Base-by-base conservation (phyloP, 495 filamentous ascomycete species). In the Gamarada debralockiae region DNA sequence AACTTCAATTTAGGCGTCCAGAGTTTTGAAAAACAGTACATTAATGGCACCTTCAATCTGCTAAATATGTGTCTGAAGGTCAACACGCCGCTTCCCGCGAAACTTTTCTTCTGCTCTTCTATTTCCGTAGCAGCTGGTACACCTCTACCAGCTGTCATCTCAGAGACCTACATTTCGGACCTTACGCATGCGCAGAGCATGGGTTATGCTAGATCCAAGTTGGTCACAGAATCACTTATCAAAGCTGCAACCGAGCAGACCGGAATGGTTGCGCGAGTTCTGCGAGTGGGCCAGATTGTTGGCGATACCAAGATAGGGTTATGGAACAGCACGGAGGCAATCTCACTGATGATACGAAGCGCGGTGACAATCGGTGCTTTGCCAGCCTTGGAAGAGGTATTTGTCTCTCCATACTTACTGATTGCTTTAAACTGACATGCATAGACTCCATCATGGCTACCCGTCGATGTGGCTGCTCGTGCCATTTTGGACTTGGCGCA, bases 241-340 rank as follows among this genome's bases (percentile, higher is more conserved):
- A 37, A 43, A 3, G 20, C 46, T 18, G 74, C 76, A 1, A 57
- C 60, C 15, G 21, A 57, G 22, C 50, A 50, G 18, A 66, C 65
- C 0, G 44, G 64, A 55, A 27, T 67, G 45, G 18, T 80, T 14
- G 52, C 66, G 0, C 70, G 71, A 15, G 65, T 80, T 3, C 62
- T 83, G 2, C 70, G 83, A 10, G 74, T 83, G 22, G 83, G 83
- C 0, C 83, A 86, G 55, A 67, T 87, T 13, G 68, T 74, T 42
- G 82, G 75, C 2, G 81, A 84, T 55, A 75, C 68, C 0, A 31
- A 57, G 13, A 58, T 67, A 21, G 82, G 82, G 2, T 70, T 81
- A 44, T 86, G 83, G 83, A 87, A 84, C 57, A 59, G 67, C 7
- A 79, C 71, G 2, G 83, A 87, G 57, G 82, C 81, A 4, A 82